Base-by-base conservation (phyloP, 352 stramenopile genomes). In the Globisporangium cederbergense region DNA sequence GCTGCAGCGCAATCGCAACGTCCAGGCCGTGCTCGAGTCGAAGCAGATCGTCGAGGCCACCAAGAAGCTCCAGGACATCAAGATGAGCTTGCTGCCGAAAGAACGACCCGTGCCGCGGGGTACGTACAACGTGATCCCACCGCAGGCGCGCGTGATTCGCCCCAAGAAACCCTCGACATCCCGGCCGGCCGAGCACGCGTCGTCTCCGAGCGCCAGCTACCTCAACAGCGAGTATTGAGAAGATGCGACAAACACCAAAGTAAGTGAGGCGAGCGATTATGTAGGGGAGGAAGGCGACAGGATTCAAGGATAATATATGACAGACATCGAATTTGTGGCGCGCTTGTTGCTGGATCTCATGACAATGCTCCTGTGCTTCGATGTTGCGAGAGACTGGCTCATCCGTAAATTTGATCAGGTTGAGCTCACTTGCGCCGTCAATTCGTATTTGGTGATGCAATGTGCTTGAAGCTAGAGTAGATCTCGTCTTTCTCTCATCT, bases 1-100 rank as follows among this genome's bases (percentile, higher is more conserved):
- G 58, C 67, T 98, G 49, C 93, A 98, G 78, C 93, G 96, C 68
- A 98, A 99, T 73, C 89, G 89, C 58, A 99, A 98, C 71, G 96
- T 98, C 14, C 85, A 97, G 68, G 80, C 86, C 40, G 89, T 97
- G 30, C 78, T 98, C 16, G 95, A 98, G 71, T 95, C 85, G 22
- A 98, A 98, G 77, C 93, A 98, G 70, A 74, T 81, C 14, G 60
- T 71, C 14, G 85, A 94, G 49, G 80, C 85, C 16, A 92, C 85
- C 28, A 90, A 89, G 71, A 81, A 76, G 58, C 77, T 90, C 25
- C 85, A 92, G 52, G 78, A 92, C 60, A 92, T 92, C 70, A 90
- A 90, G 62, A 90, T 89, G 72, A 81, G 81, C 57, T 65, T 94
- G 16, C 71, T 89, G 66, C 83, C 85, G 18, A 90, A 86, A 51